Evolutionary conservation across 805 yeast genomes (phyloP).

Genomic region (Metschnikowia lachancei): DNA sequence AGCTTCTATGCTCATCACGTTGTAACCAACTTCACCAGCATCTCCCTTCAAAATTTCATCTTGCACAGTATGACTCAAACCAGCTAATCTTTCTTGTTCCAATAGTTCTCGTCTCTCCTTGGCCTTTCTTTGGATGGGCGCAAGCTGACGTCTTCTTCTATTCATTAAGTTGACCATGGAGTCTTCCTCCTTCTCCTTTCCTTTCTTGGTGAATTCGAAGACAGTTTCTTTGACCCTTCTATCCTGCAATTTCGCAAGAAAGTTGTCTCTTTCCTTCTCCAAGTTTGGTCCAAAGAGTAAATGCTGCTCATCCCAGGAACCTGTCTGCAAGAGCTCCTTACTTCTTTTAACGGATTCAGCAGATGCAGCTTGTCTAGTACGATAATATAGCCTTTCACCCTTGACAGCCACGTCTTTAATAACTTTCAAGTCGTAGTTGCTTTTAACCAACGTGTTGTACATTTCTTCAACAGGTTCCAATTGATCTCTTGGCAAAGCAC

Average conservation of each 20-base stretch:
- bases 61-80: constrained; percentile 68
- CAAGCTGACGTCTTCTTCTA: constrained; percentile 79
- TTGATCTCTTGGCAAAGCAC: constrained; percentile 71
- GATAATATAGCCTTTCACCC: constrained; percentile 84
- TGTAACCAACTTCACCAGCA: constrained; percentile 46
- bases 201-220: constrained; percentile 70
- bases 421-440: constrained; percentile 65
- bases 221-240: constrained; percentile 84
- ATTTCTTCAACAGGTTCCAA: constrained; percentile 74
- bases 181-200: constrained; percentile 53
- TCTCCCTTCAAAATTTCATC: constrained; percentile 65
- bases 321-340: constrained; percentile 67
- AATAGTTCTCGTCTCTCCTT: constrained; percentile 63
- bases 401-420: constrained; percentile 70
- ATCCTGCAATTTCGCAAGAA: constrained; percentile 68
- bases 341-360: constrained; percentile 81
- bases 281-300: constrained; percentile 71
- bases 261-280: constrained; percentile 68
- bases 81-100: constrained; percentile 73
- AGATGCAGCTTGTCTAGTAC: constrained; percentile 86
- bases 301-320: constrained; percentile 86
- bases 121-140: constrained; percentile 80
- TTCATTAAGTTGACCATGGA: constrained; percentile 80
- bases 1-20: constrained; percentile 38
- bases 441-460: constrained; percentile 55